Evolutionary conservation across 1,139 yeast genomes (phyloP).

Genomic region (Debaryomyces subglobosus): DNA sequence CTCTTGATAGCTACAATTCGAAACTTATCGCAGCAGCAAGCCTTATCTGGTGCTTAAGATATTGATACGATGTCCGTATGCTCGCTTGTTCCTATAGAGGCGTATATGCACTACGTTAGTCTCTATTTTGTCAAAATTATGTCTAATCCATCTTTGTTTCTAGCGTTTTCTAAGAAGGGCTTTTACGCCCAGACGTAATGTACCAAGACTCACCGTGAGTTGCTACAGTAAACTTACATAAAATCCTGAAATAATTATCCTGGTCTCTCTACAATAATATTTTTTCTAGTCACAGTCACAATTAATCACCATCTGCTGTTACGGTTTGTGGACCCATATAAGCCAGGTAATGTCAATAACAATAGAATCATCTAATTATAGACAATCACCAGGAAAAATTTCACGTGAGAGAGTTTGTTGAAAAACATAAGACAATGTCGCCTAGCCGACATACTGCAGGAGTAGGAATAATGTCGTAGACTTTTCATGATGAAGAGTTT

Average conservation of each 20-base stretch:
- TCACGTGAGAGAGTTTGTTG: background rate
- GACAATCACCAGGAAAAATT: background rate
- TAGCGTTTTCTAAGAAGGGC: background rate
- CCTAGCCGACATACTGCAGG: background rate
- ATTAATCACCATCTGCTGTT: too few species aligned
- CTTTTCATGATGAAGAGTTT: slow-evolving; percentile 69
- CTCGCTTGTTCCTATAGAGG: background rate
- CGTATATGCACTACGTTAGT: background rate
- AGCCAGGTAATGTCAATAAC: background rate
- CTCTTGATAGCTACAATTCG: background rate
- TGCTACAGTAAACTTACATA: background rate
- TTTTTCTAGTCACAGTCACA: background rate
- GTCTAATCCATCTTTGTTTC: background rate
- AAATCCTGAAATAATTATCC: background rate
- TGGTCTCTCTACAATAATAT: background rate
- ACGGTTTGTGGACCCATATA: background rate
- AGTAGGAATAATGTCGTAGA: slow-evolving; percentile 7
- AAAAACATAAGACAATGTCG: background rate
- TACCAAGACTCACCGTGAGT: background rate
- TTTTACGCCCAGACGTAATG: background rate
- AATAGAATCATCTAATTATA: background rate
- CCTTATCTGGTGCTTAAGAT: background rate
- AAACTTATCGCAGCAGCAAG: background rate
- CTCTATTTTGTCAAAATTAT: too few species aligned
- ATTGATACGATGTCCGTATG: background rate